These are phyloP conservation scores for Coniochaeta pulveracea DNA, from an alignment of 2,329 filamentous ascomycete species.

Conservation along the genomic window DNA sequence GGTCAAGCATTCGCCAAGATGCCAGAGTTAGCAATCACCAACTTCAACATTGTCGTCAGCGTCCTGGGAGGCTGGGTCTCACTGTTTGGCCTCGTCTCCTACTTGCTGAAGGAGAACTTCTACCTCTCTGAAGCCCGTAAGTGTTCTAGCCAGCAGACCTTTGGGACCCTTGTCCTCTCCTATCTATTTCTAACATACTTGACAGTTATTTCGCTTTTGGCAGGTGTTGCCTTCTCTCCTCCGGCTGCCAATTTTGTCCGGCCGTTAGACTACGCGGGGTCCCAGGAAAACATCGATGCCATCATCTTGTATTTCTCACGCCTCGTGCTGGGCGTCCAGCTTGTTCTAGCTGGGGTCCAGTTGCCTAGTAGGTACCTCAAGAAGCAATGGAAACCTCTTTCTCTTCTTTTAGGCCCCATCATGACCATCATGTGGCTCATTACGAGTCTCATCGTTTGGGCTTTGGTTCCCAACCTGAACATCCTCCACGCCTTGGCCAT, in stretches of 20 bases:
- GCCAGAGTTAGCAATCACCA: constrained; percentile 35
- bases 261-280: constrained; percentile 62
- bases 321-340: constrained; percentile 79
- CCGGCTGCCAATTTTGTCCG: constrained; percentile 65
- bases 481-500: constrained; percentile 73
- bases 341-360: constrained; percentile 81
- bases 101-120: constrained; percentile 78
- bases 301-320: constrained; percentile 79
- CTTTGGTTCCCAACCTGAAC: constrained; percentile 55
- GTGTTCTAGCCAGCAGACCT: constrained; percentile 21
- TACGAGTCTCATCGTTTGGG: constrained; percentile 72
- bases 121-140: constrained; percentile 83
- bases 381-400: constrained; percentile 66
- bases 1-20: constrained; percentile 16
- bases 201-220: constrained; percentile 71
- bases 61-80: constrained; percentile 80
- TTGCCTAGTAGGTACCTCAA: constrained; percentile 72
- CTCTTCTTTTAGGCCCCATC: constrained; percentile 66
- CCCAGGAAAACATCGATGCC: constrained; percentile 46
- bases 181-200: not conserved
- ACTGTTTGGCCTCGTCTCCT: constrained; percentile 82
- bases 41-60: constrained; percentile 78
- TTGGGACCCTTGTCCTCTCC: not conserved
- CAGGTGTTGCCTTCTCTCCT: constrained; percentile 69
- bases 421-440: constrained; percentile 82